A percentile compares a stretch with the other conserved stretches of the same genome.
phyloP scores from a whole-genome alignment of 495 filamentous ascomycete genomes.

The Podospora pseudoanserina region DNA sequence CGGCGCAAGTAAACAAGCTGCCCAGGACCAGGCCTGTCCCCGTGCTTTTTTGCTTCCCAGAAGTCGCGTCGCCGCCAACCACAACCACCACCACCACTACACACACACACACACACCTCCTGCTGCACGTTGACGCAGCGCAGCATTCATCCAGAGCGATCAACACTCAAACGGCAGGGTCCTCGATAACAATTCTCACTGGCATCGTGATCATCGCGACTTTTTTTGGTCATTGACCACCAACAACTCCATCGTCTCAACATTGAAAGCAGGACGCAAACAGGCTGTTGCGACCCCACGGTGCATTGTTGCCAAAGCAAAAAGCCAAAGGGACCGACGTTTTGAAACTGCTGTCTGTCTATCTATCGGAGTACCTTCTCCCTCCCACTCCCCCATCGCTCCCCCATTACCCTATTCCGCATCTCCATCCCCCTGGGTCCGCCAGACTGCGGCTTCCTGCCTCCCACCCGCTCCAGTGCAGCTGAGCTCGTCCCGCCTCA shows the following conservation, averaged over 20 bases:
- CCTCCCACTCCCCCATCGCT: conserved; percentile 6
- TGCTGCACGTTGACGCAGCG: conserved; percentile 16
- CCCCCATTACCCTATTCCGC: not conserved
- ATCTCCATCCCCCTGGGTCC: conserved; percentile 6
- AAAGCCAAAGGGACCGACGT: not conserved
- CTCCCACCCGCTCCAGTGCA: conserved; percentile 6
- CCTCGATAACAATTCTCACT: not conserved
- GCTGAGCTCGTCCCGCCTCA: conserved; percentile 17
- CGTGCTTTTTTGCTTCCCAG: not conserved
- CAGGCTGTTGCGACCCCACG: conserved; percentile 10
- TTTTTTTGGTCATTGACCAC: conserved; percentile 16
- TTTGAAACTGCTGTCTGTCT: conserved; percentile 22
- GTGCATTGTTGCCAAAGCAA: conserved; percentile 17
- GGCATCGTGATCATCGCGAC: conserved; percentile 1
- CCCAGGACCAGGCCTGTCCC: conserved; percentile 5
- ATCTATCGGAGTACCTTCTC: conserved; percentile 10
- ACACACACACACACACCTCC: not conserved
- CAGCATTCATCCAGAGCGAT: not conserved
- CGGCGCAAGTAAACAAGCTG: conserved; percentile 28
- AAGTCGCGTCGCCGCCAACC: conserved; percentile 12
- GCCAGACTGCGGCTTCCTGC: conserved; percentile 15
- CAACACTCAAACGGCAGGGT: not conserved
- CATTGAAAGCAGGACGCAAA: not conserved
- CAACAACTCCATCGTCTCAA: not conserved
- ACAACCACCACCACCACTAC: conserved; percentile 2